Percentiles rank a stretch among this genome's conserved stretches.
These are phyloP conservation scores for Medicago lupulina DNA, from an alignment of 306 rosid genomes.

Conservation along the genomic window DNA sequence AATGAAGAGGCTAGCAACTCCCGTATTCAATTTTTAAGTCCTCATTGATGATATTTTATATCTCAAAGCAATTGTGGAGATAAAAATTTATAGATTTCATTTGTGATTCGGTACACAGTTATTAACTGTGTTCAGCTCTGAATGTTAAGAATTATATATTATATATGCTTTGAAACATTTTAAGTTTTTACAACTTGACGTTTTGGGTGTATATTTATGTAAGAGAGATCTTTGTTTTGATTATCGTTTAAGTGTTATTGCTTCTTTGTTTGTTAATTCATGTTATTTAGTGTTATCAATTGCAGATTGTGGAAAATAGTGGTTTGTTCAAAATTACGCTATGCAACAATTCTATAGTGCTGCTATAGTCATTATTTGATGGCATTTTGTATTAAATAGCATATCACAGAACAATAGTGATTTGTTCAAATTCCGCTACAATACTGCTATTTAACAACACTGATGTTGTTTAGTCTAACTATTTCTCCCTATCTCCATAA, in stretches of 20 bases:
- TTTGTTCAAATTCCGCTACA: neutral
- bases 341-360: neutral
- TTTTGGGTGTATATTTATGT: conserved; percentile 8
- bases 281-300: neutral
- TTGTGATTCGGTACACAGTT: conserved; percentile 11
- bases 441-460: neutral
- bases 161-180: conserved; percentile 32
- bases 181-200: conserved; percentile 16
- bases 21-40: neutral
- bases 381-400: neutral
- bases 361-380: neutral
- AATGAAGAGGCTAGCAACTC: conserved; percentile 34
- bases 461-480: conserved; percentile 10
- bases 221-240: neutral
- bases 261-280: conserved; percentile 6
- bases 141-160: conserved; percentile 13
- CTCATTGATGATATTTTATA: neutral
- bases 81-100: neutral
- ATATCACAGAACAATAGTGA: neutral
- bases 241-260: neutral
- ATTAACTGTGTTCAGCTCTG: conserved; percentile 9
- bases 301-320: neutral
- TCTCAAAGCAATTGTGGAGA: conserved; percentile 1
- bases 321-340: neutral
- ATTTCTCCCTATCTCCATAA: neutral